Percentiles rank a stretch among this genome's conserved stretches.
phyloP scores from a whole-genome alignment of 176 grass and related monocot genomes.

The Oryza punctata region DNA sequence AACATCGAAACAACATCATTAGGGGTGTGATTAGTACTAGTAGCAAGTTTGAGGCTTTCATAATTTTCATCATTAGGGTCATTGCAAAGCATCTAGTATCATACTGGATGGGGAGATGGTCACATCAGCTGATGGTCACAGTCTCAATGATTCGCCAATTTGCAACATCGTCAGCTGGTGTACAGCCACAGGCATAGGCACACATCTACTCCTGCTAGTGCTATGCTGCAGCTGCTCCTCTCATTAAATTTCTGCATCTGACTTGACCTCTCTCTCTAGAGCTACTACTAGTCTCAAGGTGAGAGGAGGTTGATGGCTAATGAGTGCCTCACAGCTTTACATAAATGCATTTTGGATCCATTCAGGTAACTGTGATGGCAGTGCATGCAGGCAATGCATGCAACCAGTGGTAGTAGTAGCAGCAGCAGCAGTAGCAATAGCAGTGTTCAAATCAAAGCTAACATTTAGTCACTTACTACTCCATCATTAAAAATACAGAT shows the following conservation, averaged over 20 bases:
- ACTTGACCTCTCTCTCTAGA: slow-evolving; percentile 4
- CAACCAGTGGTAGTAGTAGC: background rate
- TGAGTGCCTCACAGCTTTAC: slow-evolving; percentile 41
- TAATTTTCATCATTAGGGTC: background rate
- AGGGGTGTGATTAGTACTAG: background rate
- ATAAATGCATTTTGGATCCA: slow-evolving; percentile 1
- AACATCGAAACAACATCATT: background rate
- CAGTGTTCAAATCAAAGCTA: slow-evolving; percentile 31
- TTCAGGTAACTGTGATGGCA: slow-evolving; percentile 49
- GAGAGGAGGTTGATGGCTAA: slow-evolving; percentile 17
- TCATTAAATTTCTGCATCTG: slow-evolving; percentile 28
- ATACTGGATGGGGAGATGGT: slow-evolving; percentile 30
- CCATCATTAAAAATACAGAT: too few relatives aligned
- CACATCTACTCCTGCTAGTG: background rate
- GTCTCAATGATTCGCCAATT: slow-evolving; percentile 48
- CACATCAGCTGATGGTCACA: slow-evolving; percentile 34
- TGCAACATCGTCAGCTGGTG: slow-evolving; percentile 32
- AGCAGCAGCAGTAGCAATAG: slow-evolving; percentile 8
- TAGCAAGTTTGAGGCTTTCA: background rate
- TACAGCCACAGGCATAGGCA: slow-evolving; percentile 1
- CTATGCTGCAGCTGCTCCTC: background rate
- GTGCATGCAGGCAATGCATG: slow-evolving; percentile 8
- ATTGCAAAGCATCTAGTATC: background rate
- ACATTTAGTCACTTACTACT: too few relatives aligned
- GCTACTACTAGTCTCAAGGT: slow-evolving; percentile 1